Percentiles rank a stretch among this genome's conserved stretches.
These are phyloP conservation scores for Penicillium sp. DNA, from an alignment of 2,329 filamentous ascomycete genomes.

Conservation along the genomic window DNA sequence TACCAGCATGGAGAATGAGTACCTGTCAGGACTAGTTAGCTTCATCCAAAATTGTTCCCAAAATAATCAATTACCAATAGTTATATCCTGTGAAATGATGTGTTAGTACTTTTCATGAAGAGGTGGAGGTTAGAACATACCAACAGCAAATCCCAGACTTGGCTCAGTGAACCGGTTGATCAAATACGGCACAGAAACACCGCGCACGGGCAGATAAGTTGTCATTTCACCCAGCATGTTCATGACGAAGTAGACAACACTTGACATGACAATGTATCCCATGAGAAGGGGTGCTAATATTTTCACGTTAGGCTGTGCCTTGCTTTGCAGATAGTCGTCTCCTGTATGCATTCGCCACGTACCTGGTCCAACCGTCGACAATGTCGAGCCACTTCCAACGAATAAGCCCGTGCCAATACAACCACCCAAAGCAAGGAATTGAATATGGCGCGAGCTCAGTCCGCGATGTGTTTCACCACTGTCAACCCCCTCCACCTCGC, in stretches of 20 bases:
- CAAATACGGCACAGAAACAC: slow-evolving; percentile 58
- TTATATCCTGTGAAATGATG: slow-evolving; percentile 18
- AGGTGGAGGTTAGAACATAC: slow-evolving; percentile 18
- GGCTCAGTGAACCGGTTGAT: slow-evolving; percentile 58
- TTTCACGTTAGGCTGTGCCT: not conserved
- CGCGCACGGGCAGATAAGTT: slow-evolving; percentile 55
- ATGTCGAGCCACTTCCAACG: slow-evolving; percentile 51
- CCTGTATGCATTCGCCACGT: not conserved
- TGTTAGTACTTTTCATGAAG: not conserved
- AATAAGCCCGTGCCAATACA: slow-evolving; percentile 57
- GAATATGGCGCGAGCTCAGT: slow-evolving; percentile 31
- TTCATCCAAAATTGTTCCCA: not conserved
- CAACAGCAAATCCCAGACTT: slow-evolving; percentile 55
- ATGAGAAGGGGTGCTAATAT: slow-evolving; percentile 35
- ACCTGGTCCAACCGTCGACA: slow-evolving; percentile 50
- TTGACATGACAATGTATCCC: slow-evolving; percentile 39
- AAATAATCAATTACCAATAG: slow-evolving; percentile 13
- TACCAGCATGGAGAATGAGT: slow-evolving; percentile 49
- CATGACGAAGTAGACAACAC: slow-evolving; percentile 45
- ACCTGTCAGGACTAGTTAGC: slow-evolving; percentile 23
- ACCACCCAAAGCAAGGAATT: slow-evolving; percentile 30
- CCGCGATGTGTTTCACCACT: slow-evolving; percentile 20
- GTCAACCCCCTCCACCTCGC: slow-evolving; percentile 3
- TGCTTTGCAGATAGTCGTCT: not conserved
- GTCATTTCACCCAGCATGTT: slow-evolving; percentile 58